Evolutionary conservation across 2,329 filamentous ascomycete genomes (phyloP).

Genomic region (Sarocladium brachiariae): DNA sequence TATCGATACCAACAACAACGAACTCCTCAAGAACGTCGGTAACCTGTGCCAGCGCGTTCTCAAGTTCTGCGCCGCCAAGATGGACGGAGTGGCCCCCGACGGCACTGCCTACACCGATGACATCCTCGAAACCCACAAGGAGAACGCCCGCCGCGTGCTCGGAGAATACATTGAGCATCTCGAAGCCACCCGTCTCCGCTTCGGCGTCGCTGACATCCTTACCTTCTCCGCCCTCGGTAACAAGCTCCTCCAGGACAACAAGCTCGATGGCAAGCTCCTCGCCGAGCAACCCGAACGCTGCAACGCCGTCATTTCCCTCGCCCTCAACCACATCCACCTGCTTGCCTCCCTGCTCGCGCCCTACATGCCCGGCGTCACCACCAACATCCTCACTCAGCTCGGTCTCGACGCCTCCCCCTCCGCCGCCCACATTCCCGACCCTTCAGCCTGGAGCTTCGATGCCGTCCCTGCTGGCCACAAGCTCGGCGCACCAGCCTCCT

Average conservation of each 20-base stretch:
- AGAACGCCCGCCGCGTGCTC: conserved; percentile 60
- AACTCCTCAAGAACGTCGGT: conserved; percentile 69
- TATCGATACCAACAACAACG: conserved; percentile 79
- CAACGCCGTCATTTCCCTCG: conserved; percentile 62
- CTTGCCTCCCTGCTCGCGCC: conserved; percentile 72
- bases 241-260: conserved; percentile 44
- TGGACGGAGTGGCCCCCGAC: conserved; percentile 62
- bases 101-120: conserved; percentile 48
- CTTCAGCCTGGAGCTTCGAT: conserved; percentile 57
- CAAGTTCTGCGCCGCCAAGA: conserved; percentile 72
- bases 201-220: conserved; percentile 58
- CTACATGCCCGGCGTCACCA: conserved; percentile 76
- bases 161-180: conserved; percentile 60
- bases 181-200: conserved; percentile 64
- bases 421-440: conserved; percentile 42
- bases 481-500: conserved; percentile 69
- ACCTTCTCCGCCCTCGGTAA: conserved; percentile 55
- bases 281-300: conserved; percentile 48
- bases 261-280: conserved; percentile 48
- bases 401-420: conserved; percentile 35
- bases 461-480: conserved; percentile 66
- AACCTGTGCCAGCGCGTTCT: conserved; percentile 70
- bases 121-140: conserved; percentile 45
- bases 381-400: conserved; percentile 72
- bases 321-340: conserved; percentile 76